Base-by-base conservation (phyloP, 768 basidiomycete species). In the Ephemerocybe angulata region DNA sequence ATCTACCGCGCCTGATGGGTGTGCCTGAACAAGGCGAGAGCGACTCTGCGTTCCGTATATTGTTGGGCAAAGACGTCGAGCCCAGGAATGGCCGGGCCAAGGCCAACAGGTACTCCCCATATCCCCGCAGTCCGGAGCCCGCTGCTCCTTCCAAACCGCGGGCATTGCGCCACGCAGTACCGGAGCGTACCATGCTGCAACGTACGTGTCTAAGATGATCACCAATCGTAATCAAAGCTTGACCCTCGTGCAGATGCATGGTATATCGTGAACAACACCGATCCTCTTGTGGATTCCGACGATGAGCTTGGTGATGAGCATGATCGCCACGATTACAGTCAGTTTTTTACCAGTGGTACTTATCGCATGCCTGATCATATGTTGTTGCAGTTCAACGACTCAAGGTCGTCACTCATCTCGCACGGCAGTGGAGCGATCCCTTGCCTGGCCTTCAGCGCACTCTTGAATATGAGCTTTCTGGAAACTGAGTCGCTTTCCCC, bases 201-300 rank as follows among this genome's bases (percentile, higher is more conserved):
- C 85, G 88, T 90, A 71, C 58, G 84, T 38, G 42, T 42, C 42
- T 28, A 48, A 35, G 52, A 27, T 40, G 52, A 41, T 50, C n/a
- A 19, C 53, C 24, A 48, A 53, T 25, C 29, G 10, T 50, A 10
- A 40, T 29, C 22, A 48, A 33, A 31, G 42, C n/a, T n/a, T 40
- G 25, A 38, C 3, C 15, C 30, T 59, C 62, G 29, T 60, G 52
- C 63, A 91, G 89, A 90, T 64, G 84, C 89, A 15, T 90, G 86
- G 86, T 82, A 87, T 62, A 76, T 80, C 15, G 75, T 85, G 54
- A 79, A 75, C 50, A 82, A 78, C 28, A 80, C 82, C 33, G 89
- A 91, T 63, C 85, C 89, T n/a, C 72, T 90, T 27, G 69, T 76
- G 48, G 87, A 90, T 67, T 90, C 89, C 27, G 89, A 90, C 56